Conservation (phyloP, 1,139 yeast genomes). For the Saccharomycopsis phalli region DNA sequence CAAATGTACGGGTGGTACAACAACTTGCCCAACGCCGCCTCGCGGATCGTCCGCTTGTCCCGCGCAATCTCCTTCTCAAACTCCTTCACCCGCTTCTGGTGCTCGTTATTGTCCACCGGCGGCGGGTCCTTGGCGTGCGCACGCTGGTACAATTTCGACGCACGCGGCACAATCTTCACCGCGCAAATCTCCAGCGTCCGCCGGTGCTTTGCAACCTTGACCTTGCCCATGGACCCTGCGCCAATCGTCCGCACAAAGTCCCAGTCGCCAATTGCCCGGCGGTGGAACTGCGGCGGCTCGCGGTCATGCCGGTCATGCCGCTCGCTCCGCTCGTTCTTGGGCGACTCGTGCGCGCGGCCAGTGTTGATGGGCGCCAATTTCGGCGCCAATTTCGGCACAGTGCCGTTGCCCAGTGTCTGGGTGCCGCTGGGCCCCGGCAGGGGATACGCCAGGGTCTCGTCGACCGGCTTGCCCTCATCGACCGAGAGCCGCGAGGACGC, state of each 20-base stretch:
- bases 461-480: constrained; percentile 23
- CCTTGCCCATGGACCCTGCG: constrained; percentile 99
- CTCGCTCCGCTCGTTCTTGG: constrained; percentile 22
- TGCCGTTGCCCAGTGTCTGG: constrained; percentile 16
- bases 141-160: constrained; percentile 66
- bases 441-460: constrained; percentile 21
- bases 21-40: constrained; percentile 86
- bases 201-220: constrained; percentile 82
- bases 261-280: constrained; percentile 95
- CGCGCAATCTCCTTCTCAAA: constrained; percentile 82
- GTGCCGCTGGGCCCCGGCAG: constrained; percentile 19
- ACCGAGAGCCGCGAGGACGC: constrained; percentile 25
- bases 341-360: constrained; percentile 18
- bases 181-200: constrained; percentile 80
- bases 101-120: constrained; percentile 46
- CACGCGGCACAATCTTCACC: constrained; percentile 73
- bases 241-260: constrained; percentile 92
- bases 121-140: constrained; percentile 71
- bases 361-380: constrained; percentile 24
- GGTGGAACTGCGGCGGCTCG: constrained; percentile 40
- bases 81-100: constrained; percentile 58
- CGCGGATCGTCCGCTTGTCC: constrained; percentile 87
- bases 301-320: constrained; percentile 21
- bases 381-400: constrained; percentile 11
- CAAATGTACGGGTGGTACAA: constrained; percentile 91